phyloP scores from a whole-genome alignment of 2,329 filamentous ascomycete species.

The Fusarium nisikadoi region DNA sequence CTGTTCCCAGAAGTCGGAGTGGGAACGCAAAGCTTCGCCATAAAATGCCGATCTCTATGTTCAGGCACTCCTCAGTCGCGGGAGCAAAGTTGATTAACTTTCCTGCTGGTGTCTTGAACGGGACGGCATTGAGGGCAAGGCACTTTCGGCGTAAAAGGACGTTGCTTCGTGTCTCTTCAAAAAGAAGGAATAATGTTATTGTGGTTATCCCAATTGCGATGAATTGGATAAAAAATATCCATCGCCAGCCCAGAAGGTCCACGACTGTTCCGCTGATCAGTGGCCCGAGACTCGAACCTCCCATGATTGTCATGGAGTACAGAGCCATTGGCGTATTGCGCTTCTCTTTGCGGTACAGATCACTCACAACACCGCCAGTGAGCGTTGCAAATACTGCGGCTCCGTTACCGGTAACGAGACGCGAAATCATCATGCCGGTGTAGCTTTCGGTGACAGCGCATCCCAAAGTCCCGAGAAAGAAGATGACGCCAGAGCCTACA shows the following conservation, averaged over 20 bases:
- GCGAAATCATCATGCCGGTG: slow-evolving; percentile 69
- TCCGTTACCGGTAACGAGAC: slow-evolving; percentile 71
- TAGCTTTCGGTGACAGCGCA: slow-evolving; percentile 69
- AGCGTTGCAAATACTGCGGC: slow-evolving; percentile 58
- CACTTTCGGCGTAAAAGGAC: slow-evolving; percentile 72
- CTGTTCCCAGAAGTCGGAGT: slow-evolving; percentile 62
- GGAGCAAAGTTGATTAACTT: slow-evolving; percentile 8
- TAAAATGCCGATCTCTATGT: slow-evolving; percentile 40
- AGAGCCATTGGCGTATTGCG: slow-evolving; percentile 76
- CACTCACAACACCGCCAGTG: slow-evolving; percentile 74
- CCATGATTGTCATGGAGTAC: slow-evolving; percentile 69
- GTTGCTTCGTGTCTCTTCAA: slow-evolving; percentile 75
- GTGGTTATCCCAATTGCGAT: slow-evolving; percentile 68
- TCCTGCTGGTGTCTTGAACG: background rate
- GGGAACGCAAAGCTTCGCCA: slow-evolving; percentile 48
- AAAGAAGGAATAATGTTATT: slow-evolving; percentile 65
- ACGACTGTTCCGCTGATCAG: slow-evolving; percentile 69
- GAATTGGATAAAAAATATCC: slow-evolving; percentile 75
- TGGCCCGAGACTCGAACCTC: slow-evolving; percentile 72
- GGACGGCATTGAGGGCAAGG: slow-evolving; percentile 63
- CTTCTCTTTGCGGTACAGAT: slow-evolving; percentile 71
- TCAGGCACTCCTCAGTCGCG: slow-evolving; percentile 8
- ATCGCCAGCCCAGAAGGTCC: slow-evolving; percentile 68
- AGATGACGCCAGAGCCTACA: slow-evolving; percentile 45
- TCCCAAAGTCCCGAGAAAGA: slow-evolving; percentile 57